Conservation (phyloP, 495 filamentous ascomycete species). For the Annulohypoxylon nitens region DNA sequence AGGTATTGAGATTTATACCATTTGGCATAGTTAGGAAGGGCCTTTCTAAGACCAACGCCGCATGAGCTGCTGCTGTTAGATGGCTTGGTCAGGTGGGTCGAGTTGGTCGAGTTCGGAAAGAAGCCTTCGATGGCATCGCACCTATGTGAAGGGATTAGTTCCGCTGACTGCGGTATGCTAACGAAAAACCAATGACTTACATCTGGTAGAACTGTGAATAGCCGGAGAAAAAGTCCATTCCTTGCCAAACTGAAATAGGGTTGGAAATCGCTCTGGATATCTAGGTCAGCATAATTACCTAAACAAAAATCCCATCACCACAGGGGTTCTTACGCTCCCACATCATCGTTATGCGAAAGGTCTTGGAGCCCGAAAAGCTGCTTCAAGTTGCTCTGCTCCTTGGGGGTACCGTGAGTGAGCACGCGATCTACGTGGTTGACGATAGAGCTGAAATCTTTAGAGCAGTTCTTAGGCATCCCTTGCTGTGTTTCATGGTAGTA, state of each 20-base stretch:
- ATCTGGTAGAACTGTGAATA: slow-evolving; percentile 67
- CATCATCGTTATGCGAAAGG: slow-evolving; percentile 68
- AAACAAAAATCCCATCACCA: neutral
- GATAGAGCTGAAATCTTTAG: slow-evolving; percentile 65
- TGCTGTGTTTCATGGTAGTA: slow-evolving; percentile 71
- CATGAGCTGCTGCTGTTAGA: slow-evolving; percentile 52
- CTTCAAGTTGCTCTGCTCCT: slow-evolving; percentile 64
- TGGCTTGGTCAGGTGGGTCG: slow-evolving; percentile 35
- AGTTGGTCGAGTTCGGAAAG: slow-evolving; percentile 41
- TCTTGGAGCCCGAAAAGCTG: slow-evolving; percentile 67
- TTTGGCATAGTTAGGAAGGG: slow-evolving; percentile 66
- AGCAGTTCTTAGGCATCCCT: slow-evolving; percentile 74
- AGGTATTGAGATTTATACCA: slow-evolving; percentile 64
- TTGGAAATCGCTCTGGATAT: slow-evolving; percentile 61
- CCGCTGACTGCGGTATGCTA: neutral
- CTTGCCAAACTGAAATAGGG: slow-evolving; percentile 72
- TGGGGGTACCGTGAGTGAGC: slow-evolving; percentile 54
- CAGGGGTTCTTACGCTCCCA: slow-evolving; percentile 58
- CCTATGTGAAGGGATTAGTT: slow-evolving; percentile 14
- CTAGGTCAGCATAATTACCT: slow-evolving; percentile 25
- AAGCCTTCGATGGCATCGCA: slow-evolving; percentile 56
- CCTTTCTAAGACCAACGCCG: slow-evolving; percentile 68
- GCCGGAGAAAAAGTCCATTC: slow-evolving; percentile 60
- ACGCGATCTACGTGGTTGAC: slow-evolving; percentile 68
- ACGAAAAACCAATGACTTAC: slow-evolving; percentile 45